Conservation (phyloP, 1,284 basidiomycete genomes). For the Fomitopsis pinicola region DNA sequence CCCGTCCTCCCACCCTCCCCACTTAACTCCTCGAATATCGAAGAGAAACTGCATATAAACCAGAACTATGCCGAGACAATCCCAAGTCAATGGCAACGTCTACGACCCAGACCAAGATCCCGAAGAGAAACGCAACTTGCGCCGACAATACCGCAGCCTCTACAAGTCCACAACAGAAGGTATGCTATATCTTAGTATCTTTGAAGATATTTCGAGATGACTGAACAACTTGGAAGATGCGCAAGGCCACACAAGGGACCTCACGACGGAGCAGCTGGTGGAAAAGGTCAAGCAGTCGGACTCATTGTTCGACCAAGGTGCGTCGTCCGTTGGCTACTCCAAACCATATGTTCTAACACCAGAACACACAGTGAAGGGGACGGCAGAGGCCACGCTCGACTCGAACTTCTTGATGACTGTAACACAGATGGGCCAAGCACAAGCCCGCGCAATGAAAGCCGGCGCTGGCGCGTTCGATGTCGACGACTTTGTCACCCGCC, state of each 20-base stretch:
- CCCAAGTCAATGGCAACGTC: constrained; percentile 11
- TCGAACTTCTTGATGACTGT: constrained; percentile 68
- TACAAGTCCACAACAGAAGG: constrained; percentile 56
- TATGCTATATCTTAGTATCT: constrained; percentile 13
- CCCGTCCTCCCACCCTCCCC: too few species aligned
- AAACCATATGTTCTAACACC: neutral
- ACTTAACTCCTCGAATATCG: too few species aligned
- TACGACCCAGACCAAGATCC: constrained; percentile 81
- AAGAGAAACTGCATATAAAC: too few species aligned
- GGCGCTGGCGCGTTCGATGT: constrained; percentile 79
- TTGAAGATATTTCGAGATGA: too few species aligned
- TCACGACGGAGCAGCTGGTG: constrained; percentile 51
- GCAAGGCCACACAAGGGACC: constrained; percentile 44
- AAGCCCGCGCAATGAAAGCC: constrained; percentile 83
- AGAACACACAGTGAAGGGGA: constrained; percentile 58
- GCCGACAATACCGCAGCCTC: constrained; percentile 67
- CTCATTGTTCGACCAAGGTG: constrained; percentile 58
- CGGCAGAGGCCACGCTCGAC: constrained; percentile 78
- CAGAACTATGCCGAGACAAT: neutral
- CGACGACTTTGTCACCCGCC: constrained; percentile 75
- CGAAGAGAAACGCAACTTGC: constrained; percentile 65
- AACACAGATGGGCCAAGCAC: constrained; percentile 68
- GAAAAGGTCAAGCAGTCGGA: constrained; percentile 53
- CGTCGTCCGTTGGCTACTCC: neutral
- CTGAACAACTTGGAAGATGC: neutral